phyloP scores from a whole-genome alignment of 2,329 filamentous ascomycete genomes.

The Xylaria sp. region DNA sequence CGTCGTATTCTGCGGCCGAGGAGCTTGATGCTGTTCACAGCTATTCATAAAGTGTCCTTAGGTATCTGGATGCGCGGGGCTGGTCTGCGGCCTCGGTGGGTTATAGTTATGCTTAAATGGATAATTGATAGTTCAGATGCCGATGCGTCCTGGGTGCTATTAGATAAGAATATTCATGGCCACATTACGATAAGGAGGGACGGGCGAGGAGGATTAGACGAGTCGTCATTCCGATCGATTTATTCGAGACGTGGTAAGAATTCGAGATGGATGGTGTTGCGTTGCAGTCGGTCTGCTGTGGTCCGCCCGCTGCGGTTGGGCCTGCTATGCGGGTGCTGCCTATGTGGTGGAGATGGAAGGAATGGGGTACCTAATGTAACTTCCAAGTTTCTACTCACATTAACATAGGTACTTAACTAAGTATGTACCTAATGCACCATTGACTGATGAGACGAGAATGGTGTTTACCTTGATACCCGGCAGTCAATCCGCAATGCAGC shows the following conservation, averaged over 20 bases:
- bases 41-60: no score
- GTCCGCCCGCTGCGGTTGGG: not conserved
- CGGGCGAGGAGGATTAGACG: not conserved
- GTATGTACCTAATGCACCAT: no score
- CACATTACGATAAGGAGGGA: not conserved
- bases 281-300: not conserved
- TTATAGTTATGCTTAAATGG: not conserved
- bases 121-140: slow-evolving; percentile 17
- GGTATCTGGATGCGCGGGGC: slow-evolving; percentile 19
- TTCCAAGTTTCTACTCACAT: no score
- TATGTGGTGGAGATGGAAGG: slow-evolving; percentile 20
- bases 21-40: not conserved
- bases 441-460: no score
- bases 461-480: no score
- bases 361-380: not conserved
- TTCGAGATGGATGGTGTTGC: not conserved
- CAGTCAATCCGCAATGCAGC: no score
- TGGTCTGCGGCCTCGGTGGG: not conserved
- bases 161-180: slow-evolving; percentile 9
- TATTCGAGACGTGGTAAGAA: not conserved
- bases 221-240: slow-evolving; percentile 2
- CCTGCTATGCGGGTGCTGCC: slow-evolving; percentile 15
- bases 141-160: not conserved
- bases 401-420: no score
- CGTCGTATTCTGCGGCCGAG: slow-evolving; percentile 33